Base-by-base conservation (phyloP, 345 rosid genomes). In the Rhodamnia rubescens region DNA sequence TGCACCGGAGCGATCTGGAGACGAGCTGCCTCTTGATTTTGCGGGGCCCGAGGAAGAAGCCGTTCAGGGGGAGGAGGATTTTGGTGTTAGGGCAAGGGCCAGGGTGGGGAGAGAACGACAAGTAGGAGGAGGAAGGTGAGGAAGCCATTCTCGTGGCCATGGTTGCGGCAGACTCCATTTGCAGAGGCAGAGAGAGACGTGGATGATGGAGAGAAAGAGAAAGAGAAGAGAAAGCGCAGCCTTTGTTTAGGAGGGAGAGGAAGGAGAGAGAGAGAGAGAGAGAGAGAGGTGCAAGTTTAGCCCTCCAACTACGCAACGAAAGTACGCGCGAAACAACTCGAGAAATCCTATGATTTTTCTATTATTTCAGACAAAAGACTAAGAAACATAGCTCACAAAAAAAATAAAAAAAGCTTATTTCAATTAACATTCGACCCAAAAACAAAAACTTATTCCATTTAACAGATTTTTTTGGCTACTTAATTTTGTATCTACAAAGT, bases 131-230 rank as follows among this genome's bases (percentile, higher is more conserved):
- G 8, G 85, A 83, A 3, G 92, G 51, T 83, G 89, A 52, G 26
- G 91, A 26, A 61, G 85, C 56, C 26, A 84, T 85, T 84, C 86
- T 85, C 84, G 90, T 13, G 87, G 90, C 52, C 88, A 88, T 64
- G 85, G 90, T 80, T 55, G 86, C 89, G 54, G 89, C 85, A 51
- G 84, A 86, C n/a, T 89, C 89, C 92, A 91, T 90, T 15, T 16
- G 55, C 53, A 40, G 50, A 29, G 29, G n/a, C 55, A 49, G 36
- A 44, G 83, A 8, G 80, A 50, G 50, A 83, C 42, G 40, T 4
- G 69, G 85, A 29, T 40, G 83, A 53, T 42, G 82, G 78, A 49
- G 8, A 27, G 53, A 80, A 13, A 49, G 8, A 27, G 53, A 80
- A 13, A 85, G 84, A 54, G 82, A 27, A 55, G 89, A 84, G 56